Base-by-base conservation (phyloP, 495 filamentous ascomycete genomes). In the Penicillium odoratum region DNA sequence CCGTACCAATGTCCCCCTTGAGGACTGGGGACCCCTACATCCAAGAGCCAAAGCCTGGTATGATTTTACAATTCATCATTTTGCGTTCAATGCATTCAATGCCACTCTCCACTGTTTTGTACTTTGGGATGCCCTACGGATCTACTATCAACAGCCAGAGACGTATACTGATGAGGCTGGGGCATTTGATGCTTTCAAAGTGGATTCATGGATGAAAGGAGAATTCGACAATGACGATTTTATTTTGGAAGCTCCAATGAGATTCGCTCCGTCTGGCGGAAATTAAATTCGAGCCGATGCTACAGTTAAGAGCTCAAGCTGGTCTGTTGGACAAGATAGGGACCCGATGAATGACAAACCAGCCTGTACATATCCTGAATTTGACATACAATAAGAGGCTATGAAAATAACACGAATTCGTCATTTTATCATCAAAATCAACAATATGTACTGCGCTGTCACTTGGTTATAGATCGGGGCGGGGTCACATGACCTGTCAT, bases 401-500 rank as follows among this genome's bases (percentile, higher is more conserved):
- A 5, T 38, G 13, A 47, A 4, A 7, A 30, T 29, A 13, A 47
- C 1, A 28, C 3, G 7, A 47, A 47, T n/a, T 15, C 21, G 16
- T 3, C 4, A 36, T 11, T 11, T 36, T 11, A 36, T 9, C 7
- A 8, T 36, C 4, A 16, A 16, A n/a, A 4, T 16, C 15, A 40
- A 16, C 4, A 40, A 0, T 15, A 4, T 40, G 38, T 7, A 13
- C 31, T 10, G 5, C 31, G 9, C 0, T 5, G 1, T n/a, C 13
- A 40, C 6, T 15, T 3, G 15, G 7, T 16, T 16, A 48, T 48
- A 30, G 48, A 36, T 51, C 13, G 47, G 8, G 30, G 33, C 7
- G 8, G 10, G 29, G 44, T 55, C 60, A 63, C 60, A 47, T 63
- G 60, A 63, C 53, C 56, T 51, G 44, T 56, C 60, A 51, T 28